Base-by-base conservation (phyloP, 2,329 filamentous ascomycete species). In the Coniochaeta sp. region DNA sequence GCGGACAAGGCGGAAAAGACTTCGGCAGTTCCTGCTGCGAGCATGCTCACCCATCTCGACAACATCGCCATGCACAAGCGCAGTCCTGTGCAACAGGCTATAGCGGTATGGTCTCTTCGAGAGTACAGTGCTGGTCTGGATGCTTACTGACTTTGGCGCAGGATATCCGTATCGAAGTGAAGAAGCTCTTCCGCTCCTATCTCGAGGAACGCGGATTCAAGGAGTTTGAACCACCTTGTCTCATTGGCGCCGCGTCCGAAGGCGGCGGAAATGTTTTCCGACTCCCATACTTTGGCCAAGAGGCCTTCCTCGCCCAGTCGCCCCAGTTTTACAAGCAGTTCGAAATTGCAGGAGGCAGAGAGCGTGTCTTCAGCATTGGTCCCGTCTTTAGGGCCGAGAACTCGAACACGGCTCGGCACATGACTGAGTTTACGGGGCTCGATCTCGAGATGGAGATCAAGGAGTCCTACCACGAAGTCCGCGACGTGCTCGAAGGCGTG, bases 31-130 rank as follows among this genome's bases (percentile, higher is more conserved):
- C 90, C 93, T 1, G 83, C 89, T 58, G 93, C 96, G 32, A 89
- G 85, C 62, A 85, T 98, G 73, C 86, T 87, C 70, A 96, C 91
- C 1, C 87, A 93, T 66, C 84, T 97, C 57, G 89, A 96, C 80
- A 96, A 98, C 81, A 87, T 90, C 62, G 90, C 90, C 58, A 89
- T 99, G 78, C 93, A 97, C 77, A 89, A 97, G 71, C 88, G 95
- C 60, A 90, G 91, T 1, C 91, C 92, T 63, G 89, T 96, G 63
- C 96, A 95, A 76, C 91, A 96, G 73, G 91, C 93, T 61, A 93
- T 93, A 69, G 78, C 80, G 75, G 52, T 55, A 55, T 19, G 22
- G 32, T 54, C 5, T 54, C 30, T 3, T 17, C 50, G 50, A 19
- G 26, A 14, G n/a, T 32, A 30, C 22, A 34, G n/a, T n/a, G n/a